Evolutionary conservation across 176 grass and related monocot genomes (phyloP).

Genomic region (Bonia amplexicaulis): DNA sequence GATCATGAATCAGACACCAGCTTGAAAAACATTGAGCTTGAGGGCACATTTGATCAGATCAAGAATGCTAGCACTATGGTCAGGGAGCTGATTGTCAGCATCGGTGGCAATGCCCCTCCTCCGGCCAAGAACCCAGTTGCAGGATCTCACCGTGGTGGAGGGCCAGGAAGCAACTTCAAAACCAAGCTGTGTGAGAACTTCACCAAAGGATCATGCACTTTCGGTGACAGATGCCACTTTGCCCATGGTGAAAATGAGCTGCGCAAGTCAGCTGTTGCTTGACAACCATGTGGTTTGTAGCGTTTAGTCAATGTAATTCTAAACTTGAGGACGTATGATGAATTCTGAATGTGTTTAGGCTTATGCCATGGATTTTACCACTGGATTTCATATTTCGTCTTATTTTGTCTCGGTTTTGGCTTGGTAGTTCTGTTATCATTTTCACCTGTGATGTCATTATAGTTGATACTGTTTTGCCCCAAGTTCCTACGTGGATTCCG

Average conservation of each 20-base stretch:
- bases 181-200: slow-evolving; percentile 86
- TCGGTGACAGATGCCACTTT: slow-evolving; percentile 73
- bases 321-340: background rate
- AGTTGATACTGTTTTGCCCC: background rate
- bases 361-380: background rate
- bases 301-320: slow-evolving; percentile 3
- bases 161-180: slow-evolving; percentile 58
- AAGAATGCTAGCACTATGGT: slow-evolving; percentile 73
- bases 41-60: slow-evolving; percentile 89
- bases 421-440: background rate
- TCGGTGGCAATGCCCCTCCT: slow-evolving; percentile 17
- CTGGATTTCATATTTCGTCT: background rate
- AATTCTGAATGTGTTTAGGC: slow-evolving; percentile 10
- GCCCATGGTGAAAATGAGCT: slow-evolving; percentile 65
- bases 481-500: background rate
- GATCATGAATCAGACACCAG: slow-evolving; percentile 67
- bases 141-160: slow-evolving; percentile 4
- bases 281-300: slow-evolving; percentile 15
- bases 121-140: slow-evolving; percentile 6
- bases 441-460: background rate
- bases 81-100: slow-evolving; percentile 65
- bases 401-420: background rate
- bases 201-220: slow-evolving; percentile 58
- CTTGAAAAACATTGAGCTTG: slow-evolving; percentile 86
- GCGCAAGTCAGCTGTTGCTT: slow-evolving; percentile 35